Evolutionary conservation across 805 yeast species (phyloP), one percentile per base, ranked within the genome.

Genomic region (Yarrowia porcina): DNA sequence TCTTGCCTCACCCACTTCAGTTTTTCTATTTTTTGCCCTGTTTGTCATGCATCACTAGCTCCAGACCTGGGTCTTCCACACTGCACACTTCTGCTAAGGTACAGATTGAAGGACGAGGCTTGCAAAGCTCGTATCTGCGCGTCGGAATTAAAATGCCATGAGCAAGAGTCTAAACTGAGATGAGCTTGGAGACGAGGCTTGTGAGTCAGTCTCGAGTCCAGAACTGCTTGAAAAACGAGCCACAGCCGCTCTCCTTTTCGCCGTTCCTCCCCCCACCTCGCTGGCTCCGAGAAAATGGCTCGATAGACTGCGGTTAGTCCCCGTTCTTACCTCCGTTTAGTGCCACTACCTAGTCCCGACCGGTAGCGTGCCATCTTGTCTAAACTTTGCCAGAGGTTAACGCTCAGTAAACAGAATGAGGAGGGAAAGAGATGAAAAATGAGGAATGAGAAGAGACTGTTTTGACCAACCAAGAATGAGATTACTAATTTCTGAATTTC

Each of bases 301-400:
- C 28, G 36, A 20, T 30, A 11, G 25, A 20, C 27, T 5, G 13
- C 17, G 12, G 12, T 30, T 28, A 30, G 52, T 45, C 23, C 28
- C 52, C 52, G 52, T 45, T 45, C 36, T 18, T 18, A 20, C 52
- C 36, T 28, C 35, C 27, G 25, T 12, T 45, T 30, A 45, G 52
- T 13, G 36, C 36, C 52, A 28, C 52, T 8, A 45, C 50, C 50
- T 45, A 45, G 50, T 28, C 23, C 18, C 50, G 11, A 44, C 49
- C 50, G 52, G 52, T 45, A 45, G 52, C 52, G 52, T 45, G 36
- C 52, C 36, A 45, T 45, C 50, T 44, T 27, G 17, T 18, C 52
- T 45, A 45, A 45, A 45, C 52, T 36, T 45, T 28, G 52, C 36
- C 36, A 45, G 25, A 45, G 35, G 50, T 27, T 45, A 45, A 27